Conservation (phyloP, 2,329 filamentous ascomycete genomes). For the Penicillium sp. region DNA sequence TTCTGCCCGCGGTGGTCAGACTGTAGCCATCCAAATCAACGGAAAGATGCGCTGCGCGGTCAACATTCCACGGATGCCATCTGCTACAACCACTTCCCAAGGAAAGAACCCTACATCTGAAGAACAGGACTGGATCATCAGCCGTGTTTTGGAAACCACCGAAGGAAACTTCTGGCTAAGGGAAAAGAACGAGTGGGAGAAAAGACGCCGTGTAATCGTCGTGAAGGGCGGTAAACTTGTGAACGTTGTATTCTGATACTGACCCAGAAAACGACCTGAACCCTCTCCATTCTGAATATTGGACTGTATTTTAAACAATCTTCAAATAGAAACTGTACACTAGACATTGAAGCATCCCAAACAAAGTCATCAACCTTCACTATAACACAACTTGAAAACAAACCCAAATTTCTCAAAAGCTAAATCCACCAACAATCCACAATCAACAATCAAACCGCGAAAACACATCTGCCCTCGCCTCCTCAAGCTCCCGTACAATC, state of each 20-base stretch:
- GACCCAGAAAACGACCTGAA: too few species aligned
- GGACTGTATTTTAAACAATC: conserved; percentile 2
- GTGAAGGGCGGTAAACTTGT: conserved; percentile 70
- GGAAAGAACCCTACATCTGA: conserved; percentile 28
- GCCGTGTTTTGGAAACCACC: conserved; percentile 63
- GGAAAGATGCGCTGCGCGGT: conserved; percentile 74
- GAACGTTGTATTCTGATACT: conserved; percentile 71
- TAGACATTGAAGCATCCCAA: neutral
- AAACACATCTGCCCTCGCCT: neutral
- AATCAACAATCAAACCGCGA: neutral
- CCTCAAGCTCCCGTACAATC: neutral
- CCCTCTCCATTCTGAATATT: conserved; percentile 11
- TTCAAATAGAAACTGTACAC: neutral
- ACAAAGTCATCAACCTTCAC: too few species aligned
- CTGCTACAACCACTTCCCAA: conserved; percentile 34
- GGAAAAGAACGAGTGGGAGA: conserved; percentile 53
- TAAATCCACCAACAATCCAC: neutral
- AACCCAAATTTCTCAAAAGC: neutral
- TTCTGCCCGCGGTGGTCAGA: conserved; percentile 56
- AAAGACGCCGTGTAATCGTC: conserved; percentile 68
- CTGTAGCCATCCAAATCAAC: conserved; percentile 73
- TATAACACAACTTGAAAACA: too few species aligned
- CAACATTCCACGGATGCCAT: conserved; percentile 61
- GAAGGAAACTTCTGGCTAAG: conserved; percentile 63
- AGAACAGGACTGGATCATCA: conserved; percentile 65